A percentile compares a stretch with the other conserved stretches of the same genome.
Evolutionary conservation across 2,329 filamentous ascomycete genomes (phyloP).

Genomic region (Ramichloridium luteum): DNA sequence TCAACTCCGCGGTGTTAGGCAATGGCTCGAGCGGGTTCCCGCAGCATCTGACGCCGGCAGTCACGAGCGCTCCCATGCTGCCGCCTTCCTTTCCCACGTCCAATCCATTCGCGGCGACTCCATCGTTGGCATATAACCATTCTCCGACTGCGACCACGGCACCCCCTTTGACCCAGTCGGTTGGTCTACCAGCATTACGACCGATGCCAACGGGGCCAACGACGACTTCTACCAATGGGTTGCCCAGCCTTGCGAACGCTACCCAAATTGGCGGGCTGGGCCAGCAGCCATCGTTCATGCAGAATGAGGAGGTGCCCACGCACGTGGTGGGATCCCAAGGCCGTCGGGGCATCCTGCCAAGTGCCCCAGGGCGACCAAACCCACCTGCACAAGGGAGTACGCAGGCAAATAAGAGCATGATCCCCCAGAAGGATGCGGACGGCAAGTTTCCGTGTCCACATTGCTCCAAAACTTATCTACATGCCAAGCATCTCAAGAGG

Average conservation of each 20-base stretch:
- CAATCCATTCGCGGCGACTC: constrained; percentile 19
- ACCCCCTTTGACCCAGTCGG: constrained; percentile 14
- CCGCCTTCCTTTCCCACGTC: constrained; percentile 22
- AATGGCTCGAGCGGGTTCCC: constrained; percentile 18
- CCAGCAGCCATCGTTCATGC: constrained; percentile 26
- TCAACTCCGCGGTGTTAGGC: constrained; percentile 20
- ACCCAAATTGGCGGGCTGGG: constrained; percentile 18
- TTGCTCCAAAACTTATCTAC: constrained; percentile 95
- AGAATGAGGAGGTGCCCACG: constrained; percentile 46
- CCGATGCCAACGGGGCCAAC: constrained; percentile 31
- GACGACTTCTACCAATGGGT: constrained; percentile 18
- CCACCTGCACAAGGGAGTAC: constrained; percentile 57
- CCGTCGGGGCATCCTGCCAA: constrained; percentile 79
- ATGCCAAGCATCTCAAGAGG: constrained; percentile 93
- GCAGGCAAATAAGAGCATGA: constrained; percentile 56
- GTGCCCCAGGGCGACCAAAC: constrained; percentile 72
- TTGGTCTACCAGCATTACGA: constrained; percentile 28
- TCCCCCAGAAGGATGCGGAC: constrained; percentile 89
- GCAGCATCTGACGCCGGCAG: constrained; percentile 20
- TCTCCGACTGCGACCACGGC: constrained; percentile 22
- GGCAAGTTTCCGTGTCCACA: constrained; percentile 97
- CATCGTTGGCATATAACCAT: constrained; percentile 20
- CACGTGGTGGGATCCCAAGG: constrained; percentile 95
- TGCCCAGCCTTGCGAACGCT: constrained; percentile 25
- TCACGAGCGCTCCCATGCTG: constrained; percentile 20